Evolutionary conservation across 2,329 filamentous ascomycete genomes (phyloP).

Genomic region (Aspergillus terreus): DNA sequence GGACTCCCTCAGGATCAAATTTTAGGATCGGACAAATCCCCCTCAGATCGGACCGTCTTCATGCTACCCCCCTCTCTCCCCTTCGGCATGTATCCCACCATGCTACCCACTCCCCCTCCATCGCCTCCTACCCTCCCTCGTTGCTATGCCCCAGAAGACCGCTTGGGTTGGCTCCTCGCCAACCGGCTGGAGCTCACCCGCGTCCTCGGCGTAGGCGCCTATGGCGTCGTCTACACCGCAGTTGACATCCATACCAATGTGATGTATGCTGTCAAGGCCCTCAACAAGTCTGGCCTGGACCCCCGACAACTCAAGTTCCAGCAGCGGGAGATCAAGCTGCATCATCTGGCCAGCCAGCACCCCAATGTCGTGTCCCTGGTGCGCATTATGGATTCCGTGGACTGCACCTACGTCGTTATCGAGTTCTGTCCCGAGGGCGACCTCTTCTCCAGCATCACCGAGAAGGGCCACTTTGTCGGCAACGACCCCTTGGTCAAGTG

Average conservation of each 20-base stretch:
- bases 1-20: neutral
- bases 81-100: slow-evolving; percentile 40
- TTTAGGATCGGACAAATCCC: neutral
- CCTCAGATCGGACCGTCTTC: neutral
- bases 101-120: slow-evolving; percentile 45
- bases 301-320: slow-evolving; percentile 84
- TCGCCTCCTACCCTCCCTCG: slow-evolving; percentile 41
- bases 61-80: slow-evolving; percentile 17
- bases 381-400: slow-evolving; percentile 85
- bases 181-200: slow-evolving; percentile 77
- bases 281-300: slow-evolving; percentile 92
- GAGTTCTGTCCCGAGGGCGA: slow-evolving; percentile 98
- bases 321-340: slow-evolving; percentile 85
- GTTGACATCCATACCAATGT: slow-evolving; percentile 76
- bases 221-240: slow-evolving; percentile 92
- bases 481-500: slow-evolving; percentile 84
- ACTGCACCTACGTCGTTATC: slow-evolving; percentile 94
- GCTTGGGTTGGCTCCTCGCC: slow-evolving; percentile 78
- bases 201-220: slow-evolving; percentile 89
- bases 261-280: slow-evolving; percentile 91
- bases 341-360: slow-evolving; percentile 84
- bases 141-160: slow-evolving; percentile 71
- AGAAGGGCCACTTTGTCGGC: slow-evolving; percentile 86
- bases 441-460: slow-evolving; percentile 95
- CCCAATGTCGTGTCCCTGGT: slow-evolving; percentile 90